Conservation (phyloP, 2,329 filamentous ascomycete species). For the Zymoseptoria ardabiliae region DNA sequence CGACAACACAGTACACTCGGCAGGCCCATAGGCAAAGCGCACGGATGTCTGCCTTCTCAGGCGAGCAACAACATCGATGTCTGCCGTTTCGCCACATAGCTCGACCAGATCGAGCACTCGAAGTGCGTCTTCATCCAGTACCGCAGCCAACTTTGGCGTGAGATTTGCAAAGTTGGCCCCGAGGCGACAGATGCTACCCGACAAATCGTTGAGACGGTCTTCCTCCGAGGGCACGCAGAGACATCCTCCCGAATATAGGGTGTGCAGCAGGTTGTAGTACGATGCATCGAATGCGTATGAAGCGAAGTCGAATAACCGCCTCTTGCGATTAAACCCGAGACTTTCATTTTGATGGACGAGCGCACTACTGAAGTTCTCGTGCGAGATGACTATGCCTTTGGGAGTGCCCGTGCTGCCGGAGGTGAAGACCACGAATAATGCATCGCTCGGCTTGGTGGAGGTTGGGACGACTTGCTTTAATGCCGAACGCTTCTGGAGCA, state of each 20-base stretch:
- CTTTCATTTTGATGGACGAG: not conserved
- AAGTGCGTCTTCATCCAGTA: conserved; percentile 3
- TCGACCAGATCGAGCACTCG: conserved; percentile 2
- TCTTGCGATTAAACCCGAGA: not conserved
- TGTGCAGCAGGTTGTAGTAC: conserved; percentile 2
- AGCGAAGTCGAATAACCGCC: conserved; percentile 17
- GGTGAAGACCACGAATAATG: conserved; percentile 12
- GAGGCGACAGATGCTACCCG: conserved; percentile 3
- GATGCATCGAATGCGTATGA: conserved; percentile 19
- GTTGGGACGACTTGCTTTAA: not conserved
- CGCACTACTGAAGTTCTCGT: conserved; percentile 5
- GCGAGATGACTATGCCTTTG: conserved; percentile 9
- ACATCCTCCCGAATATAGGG: conserved; percentile 13
- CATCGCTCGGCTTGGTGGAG: not conserved
- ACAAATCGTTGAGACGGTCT: conserved; percentile 10
- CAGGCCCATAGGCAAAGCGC: conserved; percentile 5
- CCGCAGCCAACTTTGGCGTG: conserved; percentile 5
- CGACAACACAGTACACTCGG: conserved; percentile 5
- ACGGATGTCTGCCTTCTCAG: not conserved
- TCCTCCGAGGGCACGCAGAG: conserved; percentile 18
- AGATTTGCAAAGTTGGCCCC: not conserved
- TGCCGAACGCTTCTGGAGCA: not conserved
- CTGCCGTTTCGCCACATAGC: conserved; percentile 6
- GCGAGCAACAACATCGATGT: not conserved
- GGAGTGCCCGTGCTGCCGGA: conserved; percentile 46